Percentiles rank a stretch among this genome's conserved stretches.
These are phyloP conservation scores for Chalara sp. DNA, from an alignment of 2,329 filamentous ascomycete species.

Conservation along the genomic window DNA sequence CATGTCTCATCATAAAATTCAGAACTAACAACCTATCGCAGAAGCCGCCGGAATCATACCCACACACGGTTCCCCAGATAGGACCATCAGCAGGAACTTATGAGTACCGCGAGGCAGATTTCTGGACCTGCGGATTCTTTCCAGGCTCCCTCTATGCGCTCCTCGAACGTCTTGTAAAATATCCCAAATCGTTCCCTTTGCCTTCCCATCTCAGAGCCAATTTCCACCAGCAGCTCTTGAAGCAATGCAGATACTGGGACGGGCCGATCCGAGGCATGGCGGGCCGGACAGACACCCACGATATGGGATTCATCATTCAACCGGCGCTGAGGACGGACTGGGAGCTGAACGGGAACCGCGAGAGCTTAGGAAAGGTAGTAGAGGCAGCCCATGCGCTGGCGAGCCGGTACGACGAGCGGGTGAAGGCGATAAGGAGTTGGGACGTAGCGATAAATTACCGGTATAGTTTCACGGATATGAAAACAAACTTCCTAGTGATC, in stretches of 20 bases:
- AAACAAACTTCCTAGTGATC: slow-evolving; percentile 24
- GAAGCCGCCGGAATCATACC: slow-evolving; percentile 19
- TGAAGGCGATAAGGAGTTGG: slow-evolving; percentile 31
- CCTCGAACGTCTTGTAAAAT: slow-evolving; percentile 28
- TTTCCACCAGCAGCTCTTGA: slow-evolving; percentile 7
- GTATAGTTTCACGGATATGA: slow-evolving; percentile 10
- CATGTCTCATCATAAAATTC: neutral
- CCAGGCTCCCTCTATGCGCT: slow-evolving; percentile 31
- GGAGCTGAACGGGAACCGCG: slow-evolving; percentile 10
- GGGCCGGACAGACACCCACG: slow-evolving; percentile 33
- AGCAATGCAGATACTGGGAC: slow-evolving; percentile 9
- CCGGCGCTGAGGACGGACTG: slow-evolving; percentile 31
- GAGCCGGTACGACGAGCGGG: slow-evolving; percentile 8
- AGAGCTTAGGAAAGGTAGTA: slow-evolving; percentile 11
- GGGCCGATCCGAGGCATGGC: slow-evolving; percentile 10
- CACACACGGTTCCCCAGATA: slow-evolving; percentile 27
- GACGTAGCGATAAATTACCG: slow-evolving; percentile 22
- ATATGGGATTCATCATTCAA: slow-evolving; percentile 39
- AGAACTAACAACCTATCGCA: neutral
- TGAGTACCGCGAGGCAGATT: slow-evolving; percentile 26
- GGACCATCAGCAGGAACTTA: slow-evolving; percentile 24
- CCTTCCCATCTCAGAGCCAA: slow-evolving; percentile 9
- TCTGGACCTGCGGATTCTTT: slow-evolving; percentile 39
- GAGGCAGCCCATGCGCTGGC: slow-evolving; percentile 23
- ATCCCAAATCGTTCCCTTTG: slow-evolving; percentile 18